Conservation (phyloP, 2,329 filamentous ascomycete genomes). For the Sarocladium strictum region DNA sequence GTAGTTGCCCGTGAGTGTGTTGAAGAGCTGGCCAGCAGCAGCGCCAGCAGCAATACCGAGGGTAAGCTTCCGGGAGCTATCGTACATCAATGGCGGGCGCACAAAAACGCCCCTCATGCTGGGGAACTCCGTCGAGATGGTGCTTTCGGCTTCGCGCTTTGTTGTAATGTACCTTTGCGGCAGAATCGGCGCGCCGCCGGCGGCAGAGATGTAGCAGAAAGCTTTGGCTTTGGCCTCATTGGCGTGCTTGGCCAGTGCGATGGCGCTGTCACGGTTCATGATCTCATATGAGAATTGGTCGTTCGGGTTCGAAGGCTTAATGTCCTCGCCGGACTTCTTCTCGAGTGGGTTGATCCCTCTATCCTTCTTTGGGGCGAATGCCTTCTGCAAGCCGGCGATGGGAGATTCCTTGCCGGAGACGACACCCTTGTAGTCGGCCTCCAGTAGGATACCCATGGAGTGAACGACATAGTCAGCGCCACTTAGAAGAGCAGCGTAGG, state of each 20-base stretch:
- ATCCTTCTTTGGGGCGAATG: constrained; percentile 63
- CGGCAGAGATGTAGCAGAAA: constrained; percentile 87
- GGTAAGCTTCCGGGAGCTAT: constrained; percentile 73
- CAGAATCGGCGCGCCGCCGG: constrained; percentile 76
- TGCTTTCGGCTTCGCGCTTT: constrained; percentile 82
- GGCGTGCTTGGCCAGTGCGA: constrained; percentile 76
- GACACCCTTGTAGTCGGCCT: constrained; percentile 96
- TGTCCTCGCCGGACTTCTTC: constrained; percentile 49
- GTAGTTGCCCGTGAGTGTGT: constrained; percentile 68
- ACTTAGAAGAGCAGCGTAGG: constrained; percentile 71
- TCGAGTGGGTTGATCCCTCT: constrained; percentile 66
- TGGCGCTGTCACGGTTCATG: constrained; percentile 90
- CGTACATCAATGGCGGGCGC: constrained; percentile 84
- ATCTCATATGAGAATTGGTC: constrained; percentile 89
- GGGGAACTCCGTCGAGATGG: constrained; percentile 67
- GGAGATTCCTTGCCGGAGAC: constrained; percentile 77
- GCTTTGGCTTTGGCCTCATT: constrained; percentile 55
- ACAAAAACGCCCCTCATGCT: constrained; percentile 75
- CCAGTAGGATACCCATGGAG: constrained; percentile 90
- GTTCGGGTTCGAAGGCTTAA: constrained; percentile 60
- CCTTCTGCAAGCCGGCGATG: constrained; percentile 69
- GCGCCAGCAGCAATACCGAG: constrained; percentile 77
- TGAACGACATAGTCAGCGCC: constrained; percentile 84
- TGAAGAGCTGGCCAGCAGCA: constrained; percentile 68
- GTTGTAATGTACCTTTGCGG: constrained; percentile 83